phyloP scores from a whole-genome alignment of 1,139 yeast species.

The Blastobotrys aristatus region DNA sequence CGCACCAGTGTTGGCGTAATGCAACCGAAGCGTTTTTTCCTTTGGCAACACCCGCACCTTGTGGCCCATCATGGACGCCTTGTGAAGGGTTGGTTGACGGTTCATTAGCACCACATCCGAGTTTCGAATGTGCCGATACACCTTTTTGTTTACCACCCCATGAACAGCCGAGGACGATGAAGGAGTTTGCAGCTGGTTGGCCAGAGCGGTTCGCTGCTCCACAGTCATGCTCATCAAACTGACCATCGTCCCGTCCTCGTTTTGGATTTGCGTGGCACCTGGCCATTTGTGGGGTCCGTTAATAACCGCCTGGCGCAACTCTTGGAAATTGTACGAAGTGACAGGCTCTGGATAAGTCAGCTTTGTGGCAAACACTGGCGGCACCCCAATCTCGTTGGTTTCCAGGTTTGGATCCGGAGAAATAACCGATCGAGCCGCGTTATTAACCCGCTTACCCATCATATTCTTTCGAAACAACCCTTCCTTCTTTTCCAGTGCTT shows the following conservation, averaged over 20 bases:
- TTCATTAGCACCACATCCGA: constrained; percentile 96
- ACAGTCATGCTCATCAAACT: constrained; percentile 82
- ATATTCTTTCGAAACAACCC: constrained; percentile 97
- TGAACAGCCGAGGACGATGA: constrained; percentile 44
- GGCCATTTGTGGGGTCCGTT: constrained; percentile 99
- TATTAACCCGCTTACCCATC: constrained; percentile 99
- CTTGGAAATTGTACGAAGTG: constrained; percentile 86
- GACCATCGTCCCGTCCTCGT: constrained; percentile 87
- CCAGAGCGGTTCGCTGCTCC: constrained; percentile 95
- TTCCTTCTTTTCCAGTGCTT: constrained; percentile 96
- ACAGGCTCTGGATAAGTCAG: constrained; percentile 98
- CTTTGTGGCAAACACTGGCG: constrained; percentile 95
- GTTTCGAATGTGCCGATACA: constrained; percentile 87
- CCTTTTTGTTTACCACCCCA: constrained; percentile 77
- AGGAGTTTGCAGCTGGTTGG: constrained; percentile 92
- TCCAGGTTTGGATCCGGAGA: constrained; percentile 98
- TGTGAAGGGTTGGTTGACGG: constrained; percentile 98
- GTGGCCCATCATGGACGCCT: constrained; percentile 99
- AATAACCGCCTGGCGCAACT: constrained; percentile 87
- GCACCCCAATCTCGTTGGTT: constrained; percentile 97
- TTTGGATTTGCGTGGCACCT: constrained; percentile 94
- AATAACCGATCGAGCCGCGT: constrained; percentile 97
- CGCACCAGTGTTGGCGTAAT: constrained; percentile 98
- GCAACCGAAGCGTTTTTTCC: constrained; percentile 92
- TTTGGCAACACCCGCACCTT: constrained; percentile 95